These are phyloP conservation scores for Amorphotheca resinae DNA, from an alignment of 495 filamentous ascomycete genomes.

Conservation along the genomic window DNA sequence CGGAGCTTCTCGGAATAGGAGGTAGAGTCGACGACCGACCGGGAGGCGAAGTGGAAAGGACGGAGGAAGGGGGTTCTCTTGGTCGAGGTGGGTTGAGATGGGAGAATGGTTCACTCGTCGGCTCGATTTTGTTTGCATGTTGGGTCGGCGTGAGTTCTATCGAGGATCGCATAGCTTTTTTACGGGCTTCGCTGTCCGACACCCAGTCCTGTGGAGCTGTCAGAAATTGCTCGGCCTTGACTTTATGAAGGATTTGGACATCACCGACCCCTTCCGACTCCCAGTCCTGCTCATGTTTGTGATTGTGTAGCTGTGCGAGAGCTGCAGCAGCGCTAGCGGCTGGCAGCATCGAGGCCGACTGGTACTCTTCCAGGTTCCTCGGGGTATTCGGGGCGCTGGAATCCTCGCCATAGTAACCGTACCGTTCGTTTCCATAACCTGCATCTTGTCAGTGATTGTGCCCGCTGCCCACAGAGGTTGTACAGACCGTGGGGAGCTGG, in stretches of 20 bases:
- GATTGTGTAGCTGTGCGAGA: slow-evolving; percentile 74
- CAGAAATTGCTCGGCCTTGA: slow-evolving; percentile 4
- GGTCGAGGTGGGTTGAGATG: slow-evolving; percentile 47
- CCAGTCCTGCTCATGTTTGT: slow-evolving; percentile 71
- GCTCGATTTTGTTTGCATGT: slow-evolving; percentile 41
- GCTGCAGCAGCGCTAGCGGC: slow-evolving; percentile 75
- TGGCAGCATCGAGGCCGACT: slow-evolving; percentile 44
- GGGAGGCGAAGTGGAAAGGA: slow-evolving; percentile 68
- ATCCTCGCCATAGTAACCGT: slow-evolving; percentile 45
- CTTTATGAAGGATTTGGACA: not conserved
- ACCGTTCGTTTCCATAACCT: slow-evolving; percentile 31
- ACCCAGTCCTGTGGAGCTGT: slow-evolving; percentile 25
- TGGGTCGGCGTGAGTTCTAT: slow-evolving; percentile 66
- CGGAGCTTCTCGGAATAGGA: slow-evolving; percentile 52
- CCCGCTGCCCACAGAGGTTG: not conserved
- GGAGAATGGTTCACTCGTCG: slow-evolving; percentile 57
- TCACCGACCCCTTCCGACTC: slow-evolving; percentile 67
- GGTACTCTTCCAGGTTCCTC: slow-evolving; percentile 59
- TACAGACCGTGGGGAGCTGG: slow-evolving; percentile 19
- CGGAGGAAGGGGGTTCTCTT: slow-evolving; percentile 68
- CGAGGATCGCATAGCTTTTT: slow-evolving; percentile 37
- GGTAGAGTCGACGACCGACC: slow-evolving; percentile 79
- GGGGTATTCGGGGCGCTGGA: slow-evolving; percentile 61
- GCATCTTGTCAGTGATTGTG: slow-evolving; percentile 17
- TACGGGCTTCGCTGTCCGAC: slow-evolving; percentile 36